Conservation (phyloP, 805 yeast species). For the Yarrowia sp. region DNA sequence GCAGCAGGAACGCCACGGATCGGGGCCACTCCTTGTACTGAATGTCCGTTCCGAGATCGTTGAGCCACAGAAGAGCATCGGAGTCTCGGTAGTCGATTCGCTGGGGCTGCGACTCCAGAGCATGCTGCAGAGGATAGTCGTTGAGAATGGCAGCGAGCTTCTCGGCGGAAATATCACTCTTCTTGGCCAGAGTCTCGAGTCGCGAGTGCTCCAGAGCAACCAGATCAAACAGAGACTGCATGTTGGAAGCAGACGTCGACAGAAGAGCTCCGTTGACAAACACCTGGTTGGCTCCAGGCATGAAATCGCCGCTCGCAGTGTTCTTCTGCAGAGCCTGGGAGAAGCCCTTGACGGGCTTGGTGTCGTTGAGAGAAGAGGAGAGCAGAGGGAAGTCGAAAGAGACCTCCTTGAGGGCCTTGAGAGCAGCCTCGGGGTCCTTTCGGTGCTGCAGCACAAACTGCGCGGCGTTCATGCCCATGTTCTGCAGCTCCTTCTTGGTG, state of each 20-base stretch:
- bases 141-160: constrained; percentile 2
- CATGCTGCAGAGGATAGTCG: constrained; percentile 10
- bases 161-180: background rate
- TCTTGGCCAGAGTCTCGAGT: background rate
- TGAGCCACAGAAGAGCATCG: constrained; percentile 53
- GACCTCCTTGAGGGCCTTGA: constrained; percentile 43
- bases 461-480: constrained; percentile 38
- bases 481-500: constrained; percentile 32
- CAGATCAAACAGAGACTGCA: constrained; percentile 39
- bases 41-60: constrained; percentile 67
- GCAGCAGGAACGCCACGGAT: constrained; percentile 39
- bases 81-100: constrained; percentile 23
- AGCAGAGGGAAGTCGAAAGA: constrained; percentile 57
- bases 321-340: constrained; percentile 30
- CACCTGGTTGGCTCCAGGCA: constrained; percentile 41
- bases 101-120: constrained; percentile 1
- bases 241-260: constrained; percentile 42
- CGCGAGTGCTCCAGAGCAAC: constrained; percentile 43
- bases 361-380: constrained; percentile 43
- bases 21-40: constrained; percentile 50
- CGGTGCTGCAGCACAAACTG: constrained; percentile 38
- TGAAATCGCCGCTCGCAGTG: constrained; percentile 28
- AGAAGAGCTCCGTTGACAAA: constrained; percentile 69
- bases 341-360: constrained; percentile 11
- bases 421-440: constrained; percentile 36